Base-by-base conservation (phyloP, 352 stramenopile species). In the Globisporangium alternatum region DNA sequence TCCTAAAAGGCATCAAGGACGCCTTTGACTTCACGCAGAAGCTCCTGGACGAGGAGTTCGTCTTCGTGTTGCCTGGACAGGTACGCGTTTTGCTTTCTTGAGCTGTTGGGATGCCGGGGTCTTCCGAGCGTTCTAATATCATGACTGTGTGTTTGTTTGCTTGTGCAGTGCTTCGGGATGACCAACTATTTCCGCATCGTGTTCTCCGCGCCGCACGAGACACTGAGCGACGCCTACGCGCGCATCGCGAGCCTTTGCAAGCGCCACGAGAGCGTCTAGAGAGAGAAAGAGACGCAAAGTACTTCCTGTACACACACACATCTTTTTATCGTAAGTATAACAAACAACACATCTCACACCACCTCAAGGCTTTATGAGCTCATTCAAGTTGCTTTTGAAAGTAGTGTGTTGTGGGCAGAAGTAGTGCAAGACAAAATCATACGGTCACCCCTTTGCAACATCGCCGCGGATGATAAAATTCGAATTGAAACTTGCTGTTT, bases 11-110 rank as follows among this genome's bases (percentile, higher is more conserved):
- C 49, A 92, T 98, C 67, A 68, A 88, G 47, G 82, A 98, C 74
- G 96, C 98, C 71, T 76, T 97, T 7, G 91, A 96, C 61, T 98
- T 98, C 57, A 96, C 91, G 19, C 84, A 93, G 66, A 89, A 95
- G 67, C 79, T 99, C 10, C 73, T 98, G 2, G 76, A 97, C 44
- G 95, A 99, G 83, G 94, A 99, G 71, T 97, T 93, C 41, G 88
- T 99, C 8, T 95, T 98, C 59, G 89, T 98, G 12, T 73, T 99
- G 37, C 97, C 97, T 12, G 96, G 97, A 43, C 85, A 83, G 68
- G 79, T 88, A 43, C 10, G 58, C 10, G 33, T 39, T 12, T 62
- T 39, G 19, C 39, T 53, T 54, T 43, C 7, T 19, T 28, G 25
- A 28, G 25, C 25, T 3, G 25, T 28, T 2, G 25, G 25, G 25